Percentiles rank a stretch among this genome's conserved stretches.
phyloP scores from a whole-genome alignment of 2,329 filamentous ascomycete species.

The Geosmithia morbida region DNA sequence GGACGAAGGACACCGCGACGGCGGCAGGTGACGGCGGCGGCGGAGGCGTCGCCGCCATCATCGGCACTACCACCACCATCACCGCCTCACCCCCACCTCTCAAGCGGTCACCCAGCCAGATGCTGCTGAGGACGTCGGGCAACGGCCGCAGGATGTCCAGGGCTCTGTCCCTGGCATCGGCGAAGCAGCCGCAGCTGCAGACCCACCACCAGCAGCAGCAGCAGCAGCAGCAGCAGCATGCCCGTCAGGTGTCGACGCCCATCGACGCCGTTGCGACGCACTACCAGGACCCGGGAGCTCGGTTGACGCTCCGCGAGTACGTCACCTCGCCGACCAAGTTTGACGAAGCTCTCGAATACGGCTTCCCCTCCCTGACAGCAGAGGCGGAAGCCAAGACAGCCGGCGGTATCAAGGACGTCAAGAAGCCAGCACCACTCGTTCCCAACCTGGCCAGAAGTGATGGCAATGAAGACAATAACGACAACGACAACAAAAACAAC shows the following conservation, averaged over 20 bases:
- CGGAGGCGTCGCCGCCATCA: too few species aligned
- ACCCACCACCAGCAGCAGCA: neutral
- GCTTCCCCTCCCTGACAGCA: conserved; percentile 59
- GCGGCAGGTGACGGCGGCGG: too few species aligned
- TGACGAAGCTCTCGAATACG: conserved; percentile 87
- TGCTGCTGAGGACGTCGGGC: conserved; percentile 5
- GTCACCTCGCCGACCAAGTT: conserved; percentile 87
- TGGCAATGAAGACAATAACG: too few species aligned
- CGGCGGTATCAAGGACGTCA: neutral
- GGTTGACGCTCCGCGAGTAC: conserved; percentile 73
- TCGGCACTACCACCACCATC: conserved; percentile 4
- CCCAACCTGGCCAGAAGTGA: too few species aligned
- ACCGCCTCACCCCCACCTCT: conserved; percentile 5
- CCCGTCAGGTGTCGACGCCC: conserved; percentile 17
- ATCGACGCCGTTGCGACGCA: conserved; percentile 64
- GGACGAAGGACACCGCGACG: conserved; percentile 20
- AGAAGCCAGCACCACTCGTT: neutral
- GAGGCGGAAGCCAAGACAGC: conserved; percentile 6
- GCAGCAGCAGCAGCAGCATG: conserved; percentile 13
- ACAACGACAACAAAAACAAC: too few species aligned
- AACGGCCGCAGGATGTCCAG: conserved; percentile 37
- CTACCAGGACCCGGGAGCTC: conserved; percentile 81
- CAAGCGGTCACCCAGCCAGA: conserved; percentile 2
- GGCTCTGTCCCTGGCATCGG: conserved; percentile 37
- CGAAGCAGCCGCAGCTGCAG: conserved; percentile 12